Percentiles rank a stretch among this genome's conserved stretches.
phyloP scores from a whole-genome alignment of 202 grass and related monocot genomes.

The Dendrocalamus latiflorus region DNA sequence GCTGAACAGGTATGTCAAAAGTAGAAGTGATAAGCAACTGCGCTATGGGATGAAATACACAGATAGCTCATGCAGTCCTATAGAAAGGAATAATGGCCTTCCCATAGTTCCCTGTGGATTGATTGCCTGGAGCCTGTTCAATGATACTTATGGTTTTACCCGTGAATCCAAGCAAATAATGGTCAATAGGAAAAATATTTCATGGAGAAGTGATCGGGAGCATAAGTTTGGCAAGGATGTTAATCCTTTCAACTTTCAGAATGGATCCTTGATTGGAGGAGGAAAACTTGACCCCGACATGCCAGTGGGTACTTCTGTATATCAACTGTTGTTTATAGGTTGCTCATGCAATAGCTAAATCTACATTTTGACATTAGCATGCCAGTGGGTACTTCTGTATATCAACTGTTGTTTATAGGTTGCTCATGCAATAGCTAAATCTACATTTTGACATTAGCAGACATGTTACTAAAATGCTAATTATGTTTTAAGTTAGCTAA shows the following conservation, averaged over 20 bases:
- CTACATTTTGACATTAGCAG: neutral
- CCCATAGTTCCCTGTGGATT: constrained; percentile 92
- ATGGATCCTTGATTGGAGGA: constrained; percentile 84
- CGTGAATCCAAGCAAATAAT: constrained; percentile 40
- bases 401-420: no score
- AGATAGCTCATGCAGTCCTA: constrained; percentile 49
- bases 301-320: constrained; percentile 64
- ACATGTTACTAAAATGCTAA: neutral
- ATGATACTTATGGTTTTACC: constrained; percentile 78
- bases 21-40: constrained; percentile 91
- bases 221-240: constrained; percentile 92
- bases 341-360: neutral
- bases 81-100: constrained; percentile 45
- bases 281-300: constrained; percentile 62
- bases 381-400: no score
- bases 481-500: constrained; percentile 16
- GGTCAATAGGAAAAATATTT: constrained; percentile 79
- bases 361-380: no score
- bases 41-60: constrained; percentile 50
- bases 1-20: no score
- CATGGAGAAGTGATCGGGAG: constrained; percentile 84
- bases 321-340: neutral
- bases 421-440: no score
- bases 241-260: constrained; percentile 95
- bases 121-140: constrained; percentile 96